phyloP scores from a whole-genome alignment of 202 grass and related monocot genomes.

The Zoysia matrella region DNA sequence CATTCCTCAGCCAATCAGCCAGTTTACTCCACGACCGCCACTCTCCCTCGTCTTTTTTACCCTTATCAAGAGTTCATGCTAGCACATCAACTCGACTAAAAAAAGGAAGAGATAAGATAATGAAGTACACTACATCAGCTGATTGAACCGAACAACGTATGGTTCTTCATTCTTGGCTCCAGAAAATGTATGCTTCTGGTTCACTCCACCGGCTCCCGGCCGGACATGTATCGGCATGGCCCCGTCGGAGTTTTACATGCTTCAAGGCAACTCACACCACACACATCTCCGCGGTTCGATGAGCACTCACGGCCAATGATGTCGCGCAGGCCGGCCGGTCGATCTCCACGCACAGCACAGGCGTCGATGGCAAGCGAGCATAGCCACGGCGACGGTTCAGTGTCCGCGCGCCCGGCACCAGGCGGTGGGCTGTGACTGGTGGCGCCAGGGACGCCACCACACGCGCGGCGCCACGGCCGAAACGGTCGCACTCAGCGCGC shows the following conservation, averaged over 20 bases:
- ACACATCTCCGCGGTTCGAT: neutral
- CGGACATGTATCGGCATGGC: neutral
- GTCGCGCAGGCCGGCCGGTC: neutral
- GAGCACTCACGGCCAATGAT: slow-evolving; percentile 25
- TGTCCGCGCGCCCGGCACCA: neutral
- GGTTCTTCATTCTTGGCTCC: neutral
- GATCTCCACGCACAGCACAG: neutral
- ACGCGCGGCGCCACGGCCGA: neutral
- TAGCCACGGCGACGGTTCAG: slow-evolving; percentile 16
- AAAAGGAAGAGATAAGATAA: neutral
- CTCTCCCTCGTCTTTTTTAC: neutral
- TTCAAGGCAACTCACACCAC: slow-evolving; percentile 27
- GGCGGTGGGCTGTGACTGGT: neutral
- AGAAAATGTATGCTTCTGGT: slow-evolving; percentile 33
- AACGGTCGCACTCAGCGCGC: neutral
- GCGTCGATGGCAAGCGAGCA: slow-evolving; percentile 45
- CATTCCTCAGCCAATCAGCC: neutral
- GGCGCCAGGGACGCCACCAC: slow-evolving; percentile 30
- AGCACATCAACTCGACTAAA: neutral
- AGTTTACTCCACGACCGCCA: no score
- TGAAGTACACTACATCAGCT: neutral
- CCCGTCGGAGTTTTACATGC: neutral
- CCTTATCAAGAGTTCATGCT: neutral
- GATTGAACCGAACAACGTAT: neutral
- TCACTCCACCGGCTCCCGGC: slow-evolving; percentile 19